phyloP scores from a whole-genome alignment of 768 basidiomycete species.

The Lactifluus hygrophoroides region DNA sequence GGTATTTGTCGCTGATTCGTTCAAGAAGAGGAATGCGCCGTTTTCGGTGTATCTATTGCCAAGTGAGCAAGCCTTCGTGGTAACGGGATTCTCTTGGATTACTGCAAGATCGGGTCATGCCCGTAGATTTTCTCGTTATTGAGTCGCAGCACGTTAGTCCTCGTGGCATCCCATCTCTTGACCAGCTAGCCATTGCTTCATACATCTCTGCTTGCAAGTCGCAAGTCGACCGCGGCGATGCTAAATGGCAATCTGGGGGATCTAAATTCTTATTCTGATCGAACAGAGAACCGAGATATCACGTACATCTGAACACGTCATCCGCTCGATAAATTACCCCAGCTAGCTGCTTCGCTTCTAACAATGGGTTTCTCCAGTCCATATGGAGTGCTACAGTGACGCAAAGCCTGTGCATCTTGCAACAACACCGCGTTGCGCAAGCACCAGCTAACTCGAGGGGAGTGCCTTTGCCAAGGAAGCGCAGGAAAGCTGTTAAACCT shows the following conservation, averaged over 20 bases:
- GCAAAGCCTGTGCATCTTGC: slow-evolving; percentile 53
- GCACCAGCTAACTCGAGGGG: slow-evolving; percentile 51
- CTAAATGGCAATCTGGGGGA: slow-evolving; percentile 43
- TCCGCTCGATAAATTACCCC: slow-evolving; percentile 40
- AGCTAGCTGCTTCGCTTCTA: slow-evolving; percentile 30
- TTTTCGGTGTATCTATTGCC: no score
- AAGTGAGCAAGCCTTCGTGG: no score
- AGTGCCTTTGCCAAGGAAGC: slow-evolving; percentile 43
- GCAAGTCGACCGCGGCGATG: slow-evolving; percentile 44
- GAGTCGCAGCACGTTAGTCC: slow-evolving; percentile 25
- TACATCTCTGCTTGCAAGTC: slow-evolving; percentile 45
- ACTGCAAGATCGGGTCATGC: no score
- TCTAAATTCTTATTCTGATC: not conserved
- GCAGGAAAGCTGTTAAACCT: no score
- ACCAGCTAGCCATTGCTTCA: slow-evolving; percentile 50
- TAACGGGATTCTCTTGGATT: no score
- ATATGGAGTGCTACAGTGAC: slow-evolving; percentile 39
- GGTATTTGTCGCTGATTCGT: not conserved
- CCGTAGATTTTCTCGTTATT: not conserved
- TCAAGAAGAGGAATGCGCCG: not conserved
- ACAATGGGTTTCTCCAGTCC: not conserved
- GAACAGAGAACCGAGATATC: not conserved
- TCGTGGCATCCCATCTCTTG: slow-evolving; percentile 52
- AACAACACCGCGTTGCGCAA: slow-evolving; percentile 53
- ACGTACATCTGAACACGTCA: slow-evolving; percentile 36